Evolutionary conservation across 495 filamentous ascomycete genomes (phyloP).

Genomic region (Chaetomium cochliodes): DNA sequence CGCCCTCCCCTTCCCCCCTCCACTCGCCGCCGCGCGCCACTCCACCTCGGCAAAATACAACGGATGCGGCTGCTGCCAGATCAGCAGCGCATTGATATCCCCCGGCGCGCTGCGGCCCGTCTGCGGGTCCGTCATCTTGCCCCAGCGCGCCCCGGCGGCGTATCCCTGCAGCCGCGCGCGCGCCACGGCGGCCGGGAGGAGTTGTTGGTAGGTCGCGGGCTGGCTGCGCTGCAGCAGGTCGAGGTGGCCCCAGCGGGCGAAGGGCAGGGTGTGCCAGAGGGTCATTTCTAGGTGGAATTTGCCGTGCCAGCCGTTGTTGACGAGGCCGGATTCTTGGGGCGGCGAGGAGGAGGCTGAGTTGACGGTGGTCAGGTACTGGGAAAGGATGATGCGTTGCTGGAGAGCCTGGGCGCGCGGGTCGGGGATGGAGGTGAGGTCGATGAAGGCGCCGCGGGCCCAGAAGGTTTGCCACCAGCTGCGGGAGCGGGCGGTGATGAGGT

Average conservation of each 20-base stretch:
- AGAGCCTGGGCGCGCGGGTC: constrained; percentile 46
- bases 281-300: constrained; percentile 57
- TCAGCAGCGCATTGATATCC: constrained; percentile 55
- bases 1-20: constrained; percentile 9
- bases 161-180: constrained; percentile 53
- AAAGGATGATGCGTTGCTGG: constrained; percentile 50
- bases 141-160: constrained; percentile 52
- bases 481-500: constrained; percentile 20
- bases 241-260: constrained; percentile 53
- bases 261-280: constrained; percentile 55
- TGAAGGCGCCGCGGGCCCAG: constrained; percentile 48
- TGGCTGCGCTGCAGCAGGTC: constrained; percentile 46
- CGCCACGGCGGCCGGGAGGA: constrained; percentile 46
- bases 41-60: constrained; percentile 56
- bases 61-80: constrained; percentile 57
- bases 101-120: constrained; percentile 54
- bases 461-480: constrained; percentile 44
- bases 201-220: constrained; percentile 48
- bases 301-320: constrained; percentile 58
- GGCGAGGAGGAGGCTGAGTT: constrained; percentile 45
- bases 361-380: constrained; percentile 50
- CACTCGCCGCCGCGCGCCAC: constrained; percentile 35
- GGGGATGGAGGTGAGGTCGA: constrained; percentile 42
- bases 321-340: constrained; percentile 48
- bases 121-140: constrained; percentile 58